phyloP scores from a whole-genome alignment of 345 rosid genomes.

The Microcos paniculata region DNA sequence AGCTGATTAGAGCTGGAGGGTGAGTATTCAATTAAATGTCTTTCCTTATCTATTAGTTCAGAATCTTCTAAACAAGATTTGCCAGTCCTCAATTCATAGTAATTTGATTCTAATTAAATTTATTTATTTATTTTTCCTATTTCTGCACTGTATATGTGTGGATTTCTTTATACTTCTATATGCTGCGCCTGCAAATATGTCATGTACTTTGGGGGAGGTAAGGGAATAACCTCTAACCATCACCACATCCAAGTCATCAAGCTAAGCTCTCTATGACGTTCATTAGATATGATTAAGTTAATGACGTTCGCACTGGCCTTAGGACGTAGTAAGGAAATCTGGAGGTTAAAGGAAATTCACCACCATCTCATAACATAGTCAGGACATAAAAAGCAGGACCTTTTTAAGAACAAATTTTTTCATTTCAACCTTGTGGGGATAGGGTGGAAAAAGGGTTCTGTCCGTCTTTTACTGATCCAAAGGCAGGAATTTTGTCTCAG shows the following conservation, averaged over 20 bases:
- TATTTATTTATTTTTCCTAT: constrained; percentile 1
- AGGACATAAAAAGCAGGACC: neutral
- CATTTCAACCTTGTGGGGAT: no score
- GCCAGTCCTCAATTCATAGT: neutral
- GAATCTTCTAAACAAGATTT: neutral
- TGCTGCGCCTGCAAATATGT: neutral
- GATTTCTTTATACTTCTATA: neutral
- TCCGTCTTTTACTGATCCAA: neutral
- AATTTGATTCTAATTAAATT: neutral
- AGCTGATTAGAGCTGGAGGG: constrained; percentile 88
- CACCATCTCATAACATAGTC: neutral
- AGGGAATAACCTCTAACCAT: neutral
- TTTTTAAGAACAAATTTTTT: neutral
- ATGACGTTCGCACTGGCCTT: neutral
- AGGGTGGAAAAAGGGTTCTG: no score
- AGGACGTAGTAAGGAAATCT: neutral
- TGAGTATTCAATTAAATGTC: constrained; percentile 33
- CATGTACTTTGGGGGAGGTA: neutral
- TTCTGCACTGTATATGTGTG: neutral
- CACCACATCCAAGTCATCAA: neutral
- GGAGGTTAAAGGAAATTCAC: neutral
- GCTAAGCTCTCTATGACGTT: neutral
- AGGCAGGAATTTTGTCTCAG: neutral
- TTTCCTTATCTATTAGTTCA: neutral
- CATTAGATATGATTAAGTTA: neutral